phyloP scores from a whole-genome alignment of 176 grass and related monocot genomes.

The Musa troglodytarum region DNA sequence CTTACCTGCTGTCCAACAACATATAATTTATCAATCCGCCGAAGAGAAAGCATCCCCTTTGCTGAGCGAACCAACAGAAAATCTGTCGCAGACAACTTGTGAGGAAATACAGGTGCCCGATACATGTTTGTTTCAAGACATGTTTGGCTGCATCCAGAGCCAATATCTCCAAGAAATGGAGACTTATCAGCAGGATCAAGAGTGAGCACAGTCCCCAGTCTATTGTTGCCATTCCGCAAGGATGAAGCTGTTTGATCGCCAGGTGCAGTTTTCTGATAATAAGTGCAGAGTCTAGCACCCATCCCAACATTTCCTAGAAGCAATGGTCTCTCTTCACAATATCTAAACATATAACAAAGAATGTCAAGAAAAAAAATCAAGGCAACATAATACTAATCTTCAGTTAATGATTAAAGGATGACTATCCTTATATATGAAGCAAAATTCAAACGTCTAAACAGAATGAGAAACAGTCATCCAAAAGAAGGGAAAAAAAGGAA shows the following conservation, averaged over 20 bases:
- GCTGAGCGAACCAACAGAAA: slow-evolving; percentile 86
- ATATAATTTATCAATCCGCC: slow-evolving; percentile 74
- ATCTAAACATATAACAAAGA: slow-evolving; percentile 36
- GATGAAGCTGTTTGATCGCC: slow-evolving; percentile 54
- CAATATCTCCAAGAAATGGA: slow-evolving; percentile 81
- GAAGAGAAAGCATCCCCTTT: slow-evolving; percentile 80
- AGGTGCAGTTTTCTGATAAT: slow-evolving; percentile 81
- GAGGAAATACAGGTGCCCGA: slow-evolving; percentile 77
- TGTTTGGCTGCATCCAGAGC: slow-evolving; percentile 59
- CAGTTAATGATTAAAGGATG: background rate
- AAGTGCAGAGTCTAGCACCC: slow-evolving; percentile 86
- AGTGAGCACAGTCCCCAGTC: slow-evolving; percentile 59
- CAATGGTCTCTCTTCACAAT: slow-evolving; percentile 94
- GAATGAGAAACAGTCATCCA: background rate
- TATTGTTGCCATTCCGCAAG: slow-evolving; percentile 48
- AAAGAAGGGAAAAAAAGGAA: background rate
- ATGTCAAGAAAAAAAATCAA: background rate
- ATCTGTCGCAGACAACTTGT: slow-evolving; percentile 68
- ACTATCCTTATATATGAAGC: background rate
- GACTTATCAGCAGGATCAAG: slow-evolving; percentile 87
- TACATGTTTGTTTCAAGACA: slow-evolving; percentile 94
- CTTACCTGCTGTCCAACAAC: slow-evolving; percentile 88
- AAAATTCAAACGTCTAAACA: background rate
- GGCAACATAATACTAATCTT: background rate
- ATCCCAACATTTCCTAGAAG: slow-evolving; percentile 85